Base-by-base conservation (phyloP, 371 early-diverging fungal genomes). In the Dichotomocladium elegans region DNA sequence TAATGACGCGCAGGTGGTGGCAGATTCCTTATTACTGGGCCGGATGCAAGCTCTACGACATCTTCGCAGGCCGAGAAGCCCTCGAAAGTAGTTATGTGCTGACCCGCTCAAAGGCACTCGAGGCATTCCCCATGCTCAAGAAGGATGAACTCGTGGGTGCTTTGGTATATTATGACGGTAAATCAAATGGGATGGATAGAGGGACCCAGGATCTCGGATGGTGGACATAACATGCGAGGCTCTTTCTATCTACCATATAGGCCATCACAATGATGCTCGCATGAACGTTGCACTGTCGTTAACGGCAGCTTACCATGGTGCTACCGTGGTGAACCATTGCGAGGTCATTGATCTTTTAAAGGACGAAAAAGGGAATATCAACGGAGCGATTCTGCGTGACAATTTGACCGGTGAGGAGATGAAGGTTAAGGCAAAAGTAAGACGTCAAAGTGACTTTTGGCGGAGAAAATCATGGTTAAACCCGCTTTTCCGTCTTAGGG, bases 131-230 rank as follows among this genome's bases (percentile, higher is more conserved):
- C 3, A 94, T 94, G 91, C 78, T 99, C 45, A 90, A 94, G 64
- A 80, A 86, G 44, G 93, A 96, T 46, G 80, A 82, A 26, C 73
- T 99, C 24, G 91, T 90, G 4, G 99, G 99, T 24, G 92, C 98
- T 10, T 76, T 99, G 63, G 93, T 98, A 22, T 99, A 99, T 72
- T 96, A 94, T 66, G 99, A 99, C 74, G 99, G 92, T 82, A 64
- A 51, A 33, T 15, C 15, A 15, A 14, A 6, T 51, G 25, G 41
- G 26, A 41, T 27, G 33, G n/a, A n/a, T n/a, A n/a, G n/a, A n/a
- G n/a, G n/a, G n/a, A n/a, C n/a, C n/a, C n/a, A 26, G 26, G 21
- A 9, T 19, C 30, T 25, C 33, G 19, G 17, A 29, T 2, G 19
- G 34, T 30, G 11, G 31, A 19, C 33, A n/a, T 37, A 21, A 37